phyloP scores from a whole-genome alignment of 2,329 filamentous ascomycete species.

The Cryphonectria japonica region DNA sequence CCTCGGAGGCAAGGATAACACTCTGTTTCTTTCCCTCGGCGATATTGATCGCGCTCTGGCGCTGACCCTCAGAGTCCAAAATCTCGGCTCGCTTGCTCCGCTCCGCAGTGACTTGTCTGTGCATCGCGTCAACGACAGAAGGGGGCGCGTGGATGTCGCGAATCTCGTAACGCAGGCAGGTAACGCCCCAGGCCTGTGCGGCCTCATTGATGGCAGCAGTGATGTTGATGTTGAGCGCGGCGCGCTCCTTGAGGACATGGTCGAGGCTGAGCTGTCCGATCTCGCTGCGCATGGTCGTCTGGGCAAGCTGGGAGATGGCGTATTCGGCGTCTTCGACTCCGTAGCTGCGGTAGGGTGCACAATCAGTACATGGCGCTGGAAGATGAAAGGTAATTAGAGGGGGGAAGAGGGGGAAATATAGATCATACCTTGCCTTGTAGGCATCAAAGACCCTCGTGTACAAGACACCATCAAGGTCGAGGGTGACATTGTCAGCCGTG shows the following conservation, averaged over 20 bases:
- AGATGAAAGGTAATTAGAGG: not conserved
- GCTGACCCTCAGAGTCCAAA: slow-evolving; percentile 93
- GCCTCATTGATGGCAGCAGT: slow-evolving; percentile 99
- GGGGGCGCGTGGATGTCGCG: slow-evolving; percentile 95
- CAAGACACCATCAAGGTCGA: slow-evolving; percentile 93
- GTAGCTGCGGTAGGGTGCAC: slow-evolving; percentile 62
- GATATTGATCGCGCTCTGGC: slow-evolving; percentile 98
- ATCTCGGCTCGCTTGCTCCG: slow-evolving; percentile 98
- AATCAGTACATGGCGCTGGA: slow-evolving; percentile 2
- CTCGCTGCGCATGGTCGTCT: slow-evolving; percentile 98
- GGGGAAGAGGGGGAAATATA: not conserved
- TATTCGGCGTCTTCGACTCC: slow-evolving; percentile 99
- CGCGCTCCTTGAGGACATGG: slow-evolving; percentile 96
- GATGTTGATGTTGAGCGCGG: slow-evolving; percentile 95
- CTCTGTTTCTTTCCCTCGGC: slow-evolving; percentile 97
- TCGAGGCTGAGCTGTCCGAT: slow-evolving; percentile 96
- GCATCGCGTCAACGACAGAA: slow-evolving; percentile 95
- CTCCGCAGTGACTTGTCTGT: slow-evolving; percentile 96
- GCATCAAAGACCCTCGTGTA: slow-evolving; percentile 97
- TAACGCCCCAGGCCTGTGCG: slow-evolving; percentile 94
- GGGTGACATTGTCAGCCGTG: slow-evolving; percentile 95
- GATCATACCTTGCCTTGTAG: slow-evolving; percentile 85
- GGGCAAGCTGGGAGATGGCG: slow-evolving; percentile 94
- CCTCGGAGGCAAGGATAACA: slow-evolving; percentile 94
- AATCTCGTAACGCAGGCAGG: slow-evolving; percentile 96